Conservation (phyloP, 148 eudicot genomes). For the Vaccinium myrtillus region DNA sequence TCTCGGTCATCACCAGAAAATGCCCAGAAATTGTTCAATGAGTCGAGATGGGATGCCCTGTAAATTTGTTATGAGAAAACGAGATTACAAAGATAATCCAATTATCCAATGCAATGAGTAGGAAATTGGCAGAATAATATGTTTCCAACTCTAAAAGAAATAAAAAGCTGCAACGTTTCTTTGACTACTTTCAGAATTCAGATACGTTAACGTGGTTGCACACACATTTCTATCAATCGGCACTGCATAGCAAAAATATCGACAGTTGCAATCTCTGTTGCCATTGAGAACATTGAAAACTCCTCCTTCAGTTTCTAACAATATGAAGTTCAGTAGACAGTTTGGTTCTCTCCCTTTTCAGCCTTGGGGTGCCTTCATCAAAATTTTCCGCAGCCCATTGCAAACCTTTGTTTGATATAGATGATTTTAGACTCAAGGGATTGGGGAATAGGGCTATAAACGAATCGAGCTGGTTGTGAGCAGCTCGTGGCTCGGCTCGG, state of each 20-base stretch:
- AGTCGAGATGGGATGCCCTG: conserved; percentile 48
- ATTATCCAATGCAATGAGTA: background rate
- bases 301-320: background rate
- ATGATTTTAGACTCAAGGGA: background rate
- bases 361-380: background rate
- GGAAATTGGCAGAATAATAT: background rate
- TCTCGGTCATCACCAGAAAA: conserved; percentile 40
- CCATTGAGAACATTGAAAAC: background rate
- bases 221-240: background rate
- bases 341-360: background rate
- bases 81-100: background rate
- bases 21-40: conserved; percentile 35
- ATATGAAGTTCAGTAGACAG: background rate
- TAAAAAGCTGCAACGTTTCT: background rate
- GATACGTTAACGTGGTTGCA: background rate
- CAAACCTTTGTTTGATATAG: background rate
- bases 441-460: background rate
- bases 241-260: background rate
- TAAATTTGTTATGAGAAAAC: background rate
- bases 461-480: too few species aligned
- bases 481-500: too few species aligned
- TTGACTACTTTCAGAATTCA: background rate
- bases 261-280: background rate
- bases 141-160: background rate
- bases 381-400: background rate